A percentile compares a stretch with the other conserved stretches of the same genome.
Evolutionary conservation across 306 rosid species (phyloP).

Genomic region (Biancaea sappan): DNA sequence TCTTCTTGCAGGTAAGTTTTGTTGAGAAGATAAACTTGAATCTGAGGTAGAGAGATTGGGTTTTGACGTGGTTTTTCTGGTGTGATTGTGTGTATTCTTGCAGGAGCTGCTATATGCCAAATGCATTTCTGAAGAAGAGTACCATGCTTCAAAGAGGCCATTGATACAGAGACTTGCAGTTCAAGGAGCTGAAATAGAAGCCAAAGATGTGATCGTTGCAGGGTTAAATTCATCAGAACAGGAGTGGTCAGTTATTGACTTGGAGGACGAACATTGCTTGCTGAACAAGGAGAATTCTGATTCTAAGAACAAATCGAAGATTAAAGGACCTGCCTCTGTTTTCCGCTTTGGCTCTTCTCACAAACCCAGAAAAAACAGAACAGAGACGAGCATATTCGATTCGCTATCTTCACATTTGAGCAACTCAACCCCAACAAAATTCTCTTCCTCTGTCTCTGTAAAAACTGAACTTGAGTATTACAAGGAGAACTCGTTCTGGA

Average conservation of each 20-base stretch:
- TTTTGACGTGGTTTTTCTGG: background rate
- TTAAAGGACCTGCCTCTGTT: slow-evolving; percentile 81
- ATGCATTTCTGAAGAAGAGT: slow-evolving; percentile 81
- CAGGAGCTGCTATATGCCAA: slow-evolving; percentile 88
- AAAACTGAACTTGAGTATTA: slow-evolving; percentile 31
- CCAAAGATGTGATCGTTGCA: slow-evolving; percentile 63
- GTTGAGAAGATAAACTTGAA: background rate
- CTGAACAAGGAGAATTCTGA: slow-evolving; percentile 51
- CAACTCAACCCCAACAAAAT: slow-evolving; percentile 20
- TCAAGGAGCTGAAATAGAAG: slow-evolving; percentile 80
- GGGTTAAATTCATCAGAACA: slow-evolving; percentile 53
- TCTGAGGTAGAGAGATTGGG: background rate
- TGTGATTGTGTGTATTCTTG: background rate
- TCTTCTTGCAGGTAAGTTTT: slow-evolving; percentile 76
- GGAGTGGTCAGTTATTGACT: slow-evolving; percentile 88
- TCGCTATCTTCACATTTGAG: slow-evolving; percentile 28
- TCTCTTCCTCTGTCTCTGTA: slow-evolving; percentile 10
- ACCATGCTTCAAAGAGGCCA: slow-evolving; percentile 87
- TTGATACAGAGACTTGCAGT: slow-evolving; percentile 77
- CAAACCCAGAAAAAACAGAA: slow-evolving; percentile 55
- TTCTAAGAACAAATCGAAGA: slow-evolving; percentile 56
- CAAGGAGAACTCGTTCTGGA: slow-evolving; percentile 48
- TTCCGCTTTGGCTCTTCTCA: slow-evolving; percentile 60
- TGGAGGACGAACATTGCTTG: slow-evolving; percentile 66
- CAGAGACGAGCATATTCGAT: slow-evolving; percentile 71